These are phyloP conservation scores for Ajuga chamaepitys DNA, from an alignment of 257 asterid species.

Conservation along the genomic window DNA sequence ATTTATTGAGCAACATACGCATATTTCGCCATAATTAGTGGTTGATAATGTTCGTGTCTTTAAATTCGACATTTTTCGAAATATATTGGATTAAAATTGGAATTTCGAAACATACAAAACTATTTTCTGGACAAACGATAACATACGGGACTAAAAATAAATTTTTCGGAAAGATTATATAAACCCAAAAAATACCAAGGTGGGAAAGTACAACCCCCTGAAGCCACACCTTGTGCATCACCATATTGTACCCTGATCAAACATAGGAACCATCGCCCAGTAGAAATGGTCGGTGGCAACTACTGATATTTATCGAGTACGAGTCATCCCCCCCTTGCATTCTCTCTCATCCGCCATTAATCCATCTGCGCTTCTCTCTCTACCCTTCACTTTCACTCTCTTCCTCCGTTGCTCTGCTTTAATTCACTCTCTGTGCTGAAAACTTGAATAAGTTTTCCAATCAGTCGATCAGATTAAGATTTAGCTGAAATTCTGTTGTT, in stretches of 20 bases:
- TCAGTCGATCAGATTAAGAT: not conserved
- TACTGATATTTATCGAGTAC: slow-evolving; percentile 15
- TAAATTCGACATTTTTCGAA: too few relatives aligned
- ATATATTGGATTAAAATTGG: too few relatives aligned
- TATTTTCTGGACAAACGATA: too few relatives aligned
- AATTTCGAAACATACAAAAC: too few relatives aligned
- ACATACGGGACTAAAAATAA: too few relatives aligned
- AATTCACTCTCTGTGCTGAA: not conserved
- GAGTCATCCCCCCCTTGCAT: not conserved
- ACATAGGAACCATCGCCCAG: slow-evolving; percentile 36
- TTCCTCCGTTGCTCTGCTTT: not conserved
- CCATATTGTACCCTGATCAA: slow-evolving; percentile 15
- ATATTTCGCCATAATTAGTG: too few relatives aligned
- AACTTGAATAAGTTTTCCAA: not conserved
- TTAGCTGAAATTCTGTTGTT: not conserved
- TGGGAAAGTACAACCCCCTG: not conserved
- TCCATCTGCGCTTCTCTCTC: not conserved
- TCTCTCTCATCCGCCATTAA: not conserved
- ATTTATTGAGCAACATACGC: too few relatives aligned
- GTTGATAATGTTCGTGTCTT: too few relatives aligned
- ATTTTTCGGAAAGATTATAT: too few relatives aligned
- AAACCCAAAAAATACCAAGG: not conserved
- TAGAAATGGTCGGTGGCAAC: slow-evolving; percentile 16
- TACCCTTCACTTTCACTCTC: not conserved
- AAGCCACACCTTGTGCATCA: not conserved